Evolutionary conservation across 768 basidiomycete genomes (phyloP), one percentile per base, ranked within the genome.

Genomic region (Auricularia cornea): DNA sequence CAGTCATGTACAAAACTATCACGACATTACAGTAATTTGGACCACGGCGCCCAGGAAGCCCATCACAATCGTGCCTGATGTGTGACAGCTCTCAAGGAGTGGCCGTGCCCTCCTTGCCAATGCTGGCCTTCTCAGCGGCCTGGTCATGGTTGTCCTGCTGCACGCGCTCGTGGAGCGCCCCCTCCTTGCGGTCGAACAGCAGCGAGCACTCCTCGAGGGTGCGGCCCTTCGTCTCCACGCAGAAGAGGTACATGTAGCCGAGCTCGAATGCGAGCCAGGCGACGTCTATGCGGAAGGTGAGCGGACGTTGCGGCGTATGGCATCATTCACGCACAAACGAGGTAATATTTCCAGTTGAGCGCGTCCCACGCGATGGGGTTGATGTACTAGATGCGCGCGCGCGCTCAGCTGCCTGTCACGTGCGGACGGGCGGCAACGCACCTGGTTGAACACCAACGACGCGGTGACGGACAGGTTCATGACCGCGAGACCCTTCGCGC

Each of bases 381-480:
- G 72, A 87, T 84, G 70, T 92, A 91, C 75, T n/a, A n/a, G n/a
- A n/a, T n/a, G n/a, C n/a, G n/a, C n/a, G n/a, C n/a, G n/a, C n/a
- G n/a, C n/a, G n/a, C n/a, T n/a, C n/a, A n/a, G n/a, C n/a, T n/a
- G n/a, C n/a, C n/a, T n/a, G n/a, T n/a, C n/a, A n/a, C n/a, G n/a
- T n/a, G n/a, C n/a, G n/a, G n/a, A n/a, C n/a, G n/a, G n/a, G n/a
- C n/a, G n/a, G n/a, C n/a, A n/a, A n/a, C n/a, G n/a, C n/a, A n/a
- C n/a, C n/a, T 92, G 91, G 72, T 92, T 93, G 76, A 95, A 91
- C 73, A 95, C 89, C 68, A 94, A 84, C 5, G 91, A 82, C 62
- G 88, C 67, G 14, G 89, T 90, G 72, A 91, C 83, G 64, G 83
- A 76, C 72, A 94, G 88, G 75, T 84, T 89, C 80, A 93, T 90